These are phyloP conservation scores for Fusarium equiseti DNA, from an alignment of 2,329 filamentous ascomycete genomes.

Conservation along the genomic window DNA sequence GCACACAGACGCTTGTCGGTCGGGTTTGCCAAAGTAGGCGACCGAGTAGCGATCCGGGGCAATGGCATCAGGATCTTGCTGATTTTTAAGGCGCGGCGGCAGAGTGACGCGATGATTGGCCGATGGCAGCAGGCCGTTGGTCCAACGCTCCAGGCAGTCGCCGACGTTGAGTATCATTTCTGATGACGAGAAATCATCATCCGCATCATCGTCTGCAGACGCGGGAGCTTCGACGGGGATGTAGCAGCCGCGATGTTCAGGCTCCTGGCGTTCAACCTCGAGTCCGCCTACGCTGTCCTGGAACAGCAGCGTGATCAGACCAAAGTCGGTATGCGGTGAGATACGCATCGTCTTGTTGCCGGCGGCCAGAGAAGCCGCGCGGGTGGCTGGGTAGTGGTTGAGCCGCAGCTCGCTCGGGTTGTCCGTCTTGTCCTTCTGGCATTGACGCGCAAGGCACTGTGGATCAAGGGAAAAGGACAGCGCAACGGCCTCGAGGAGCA, in stretches of 20 bases:
- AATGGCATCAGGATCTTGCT: conserved; percentile 10
- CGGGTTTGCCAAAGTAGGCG: conserved; percentile 13
- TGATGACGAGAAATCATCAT: conserved; percentile 11
- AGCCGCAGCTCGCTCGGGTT: conserved; percentile 10
- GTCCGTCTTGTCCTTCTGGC: conserved; percentile 12
- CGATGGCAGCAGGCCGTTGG: conserved; percentile 11
- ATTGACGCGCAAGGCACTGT: conserved; percentile 8
- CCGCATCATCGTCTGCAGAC: conserved; percentile 5
- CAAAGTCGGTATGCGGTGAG: conserved; percentile 13
- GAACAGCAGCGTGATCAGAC: conserved; percentile 9
- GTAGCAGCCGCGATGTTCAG: conserved; percentile 11
- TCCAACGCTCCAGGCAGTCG: conserved; percentile 11
- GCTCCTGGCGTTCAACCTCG: conserved; percentile 12
- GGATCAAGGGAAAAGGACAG: conserved; percentile 10
- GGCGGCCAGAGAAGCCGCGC: conserved; percentile 9
- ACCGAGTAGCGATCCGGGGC: conserved; percentile 10
- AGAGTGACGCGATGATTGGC: conserved; percentile 14
- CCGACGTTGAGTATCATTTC: conserved; percentile 15
- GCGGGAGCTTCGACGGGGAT: conserved; percentile 8
- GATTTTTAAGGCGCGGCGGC: conserved; percentile 4
- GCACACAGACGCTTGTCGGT: conserved; percentile 13
- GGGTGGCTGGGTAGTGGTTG: conserved; percentile 12
- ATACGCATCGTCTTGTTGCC: conserved; percentile 14
- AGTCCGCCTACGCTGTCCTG: conserved; percentile 14
- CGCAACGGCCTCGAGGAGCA: conserved; percentile 8